Base-by-base conservation (phyloP, 495 filamentous ascomycete species). In the Xylaria intraflava region DNA sequence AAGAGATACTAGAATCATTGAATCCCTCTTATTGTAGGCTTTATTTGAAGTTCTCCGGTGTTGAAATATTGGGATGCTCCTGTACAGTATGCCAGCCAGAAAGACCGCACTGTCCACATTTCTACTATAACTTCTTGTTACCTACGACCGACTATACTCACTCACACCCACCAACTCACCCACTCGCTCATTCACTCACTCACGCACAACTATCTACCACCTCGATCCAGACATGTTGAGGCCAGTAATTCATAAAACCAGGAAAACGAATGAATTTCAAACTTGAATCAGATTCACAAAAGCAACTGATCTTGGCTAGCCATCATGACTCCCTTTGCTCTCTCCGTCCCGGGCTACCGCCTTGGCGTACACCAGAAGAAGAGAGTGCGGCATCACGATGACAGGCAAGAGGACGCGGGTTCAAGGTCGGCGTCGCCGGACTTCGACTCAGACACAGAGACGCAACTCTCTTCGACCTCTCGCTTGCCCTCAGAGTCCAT, bases 401-500 rank as follows among this genome's bases (percentile, higher is more conserved):
- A n/a, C 0, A 19, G 31, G 17, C 51, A 53, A 9, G 48, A 39
- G 12, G 54, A 46, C 2, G 44, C 33, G 7, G 11, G 17, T 27
- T 12, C 38, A 16, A 22, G 29, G 10, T 17, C 53, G 35, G 12
- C 46, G 10, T 55, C 53, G 20, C 26, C 27, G 6, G 29, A 22
- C 8, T 12, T 40, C 6, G 51, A 44, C 12, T 31, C 49, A 14
- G 53, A 65, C 29, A 31, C 38, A 39, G 31, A 49, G 17, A 33
- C 45, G 4, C 49, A n/a, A 14, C 12, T 26, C 26, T 46, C 55
- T 3, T 43, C 46, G 19, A 33, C 50, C 5, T 56, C 62, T 2
- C 65, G 44, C 3, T 53, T 67, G 26, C 67, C 59, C 23, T 61
- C 63, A 9, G 61, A 61, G 22, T 61, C 65, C 49, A 75, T 75